Conservation (phyloP, 352 stramenopile species). For the Elongisporangium prolatum region DNA sequence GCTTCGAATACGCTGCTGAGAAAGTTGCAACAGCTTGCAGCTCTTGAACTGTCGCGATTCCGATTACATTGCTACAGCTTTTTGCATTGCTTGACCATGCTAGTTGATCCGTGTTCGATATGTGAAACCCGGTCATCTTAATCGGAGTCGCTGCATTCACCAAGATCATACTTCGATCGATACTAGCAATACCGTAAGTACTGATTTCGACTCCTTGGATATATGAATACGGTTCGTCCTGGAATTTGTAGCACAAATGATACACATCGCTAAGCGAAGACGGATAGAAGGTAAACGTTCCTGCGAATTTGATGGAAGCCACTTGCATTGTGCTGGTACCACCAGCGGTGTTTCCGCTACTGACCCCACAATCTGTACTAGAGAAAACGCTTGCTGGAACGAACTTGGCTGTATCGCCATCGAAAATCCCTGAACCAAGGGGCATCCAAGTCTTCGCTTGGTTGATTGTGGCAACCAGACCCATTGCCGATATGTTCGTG, state of each 20-base stretch:
- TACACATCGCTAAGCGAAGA: constrained; percentile 36
- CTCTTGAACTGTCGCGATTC: constrained; percentile 24
- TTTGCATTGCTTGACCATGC: constrained; percentile 41
- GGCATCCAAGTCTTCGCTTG: constrained; percentile 44
- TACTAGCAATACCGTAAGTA: constrained; percentile 37
- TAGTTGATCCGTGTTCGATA: constrained; percentile 41
- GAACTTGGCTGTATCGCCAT: constrained; percentile 48
- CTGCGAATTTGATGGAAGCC: constrained; percentile 19
- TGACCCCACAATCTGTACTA: constrained; percentile 42
- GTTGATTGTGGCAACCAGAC: constrained; percentile 36
- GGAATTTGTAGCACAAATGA: constrained; percentile 70
- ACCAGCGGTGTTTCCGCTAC: constrained; percentile 26
- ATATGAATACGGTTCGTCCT: constrained; percentile 56
- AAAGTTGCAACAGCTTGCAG: constrained; percentile 15
- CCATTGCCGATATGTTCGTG: constrained; percentile 16
- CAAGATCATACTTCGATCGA: constrained; percentile 43
- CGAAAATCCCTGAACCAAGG: constrained; percentile 38
- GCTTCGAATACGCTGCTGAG: constrained; percentile 27
- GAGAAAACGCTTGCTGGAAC: constrained; percentile 36
- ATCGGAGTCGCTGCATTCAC: constrained; percentile 33
- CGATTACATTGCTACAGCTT: constrained; percentile 29
- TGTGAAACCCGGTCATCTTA: constrained; percentile 42
- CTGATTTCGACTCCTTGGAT: constrained; percentile 31
- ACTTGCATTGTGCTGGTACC: constrained; percentile 38
- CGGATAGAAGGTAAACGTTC: constrained; percentile 33